Evolutionary conservation across 2,329 filamentous ascomycete genomes (phyloP), one percentile per base, ranked within the genome.

Genomic region (Beauveria australis): DNA sequence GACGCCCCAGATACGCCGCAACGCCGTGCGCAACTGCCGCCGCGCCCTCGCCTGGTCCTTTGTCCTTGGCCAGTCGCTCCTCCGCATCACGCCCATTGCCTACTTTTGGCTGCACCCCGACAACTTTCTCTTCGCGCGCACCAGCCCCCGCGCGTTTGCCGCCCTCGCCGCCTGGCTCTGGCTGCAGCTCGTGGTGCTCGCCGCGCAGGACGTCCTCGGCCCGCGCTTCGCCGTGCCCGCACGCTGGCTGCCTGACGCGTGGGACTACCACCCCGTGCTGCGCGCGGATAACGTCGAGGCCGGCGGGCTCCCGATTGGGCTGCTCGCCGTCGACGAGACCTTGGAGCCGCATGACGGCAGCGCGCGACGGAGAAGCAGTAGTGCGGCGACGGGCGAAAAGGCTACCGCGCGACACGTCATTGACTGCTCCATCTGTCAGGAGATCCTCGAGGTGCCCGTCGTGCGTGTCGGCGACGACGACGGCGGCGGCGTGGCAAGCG

Each of bases 401-500:
- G 46, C 43, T 65, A 71, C 52, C 40, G 70, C 67, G 54, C 71
- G 69, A 14, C 75, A 81, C 51, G 84, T 72, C 1, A 94, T 96
- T 63, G 92, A 97, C 75, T 99, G 94, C 73, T 91, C 92, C 19
- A 97, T 99, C 66, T 99, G 94, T 72, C 89, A 93, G 75, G 92
- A 96, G 74, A 82, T 89, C 51, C 86, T 99, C 19, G 91, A 97
- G 71, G 91, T 97, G 2, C 91, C 92, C 0, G 87, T 97, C 24
- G 76, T 96, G 37, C 52, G 59, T 37, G 80, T 81, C 55, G 79
- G 82, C 1, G 82, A 81, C 10, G 79, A 79, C 46, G 79, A 80
- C 37, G 80, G 81, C 10, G 73, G 74, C 0, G 81, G 83, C 40
- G 81, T 86, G 61, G 77, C 84, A 0, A 87, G 87, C 33, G 83